Evolutionary conservation across 441 rosid genomes (phyloP).

Genomic region (Viola pubescens): DNA sequence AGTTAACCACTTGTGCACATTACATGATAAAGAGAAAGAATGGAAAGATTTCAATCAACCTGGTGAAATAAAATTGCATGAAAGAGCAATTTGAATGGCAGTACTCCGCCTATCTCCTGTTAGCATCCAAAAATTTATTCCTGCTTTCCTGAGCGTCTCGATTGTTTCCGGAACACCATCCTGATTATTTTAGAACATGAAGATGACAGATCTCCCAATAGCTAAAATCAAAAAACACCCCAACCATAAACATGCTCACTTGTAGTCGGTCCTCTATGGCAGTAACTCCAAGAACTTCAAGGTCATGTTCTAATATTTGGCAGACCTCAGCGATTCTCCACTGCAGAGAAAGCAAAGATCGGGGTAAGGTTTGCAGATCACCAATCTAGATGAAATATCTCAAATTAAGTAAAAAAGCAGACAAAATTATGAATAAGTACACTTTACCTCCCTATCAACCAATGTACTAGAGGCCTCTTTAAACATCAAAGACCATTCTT

Average conservation of each 20-base stretch:
- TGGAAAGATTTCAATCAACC: constrained; percentile 21
- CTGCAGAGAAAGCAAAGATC: constrained; percentile 39
- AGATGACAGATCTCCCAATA: constrained; percentile 1
- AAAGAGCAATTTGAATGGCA: constrained; percentile 74
- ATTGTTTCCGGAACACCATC: constrained; percentile 84
- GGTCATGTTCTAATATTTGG: constrained; percentile 81
- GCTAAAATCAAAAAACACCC: constrained; percentile 16
- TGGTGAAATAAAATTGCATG: constrained; percentile 60
- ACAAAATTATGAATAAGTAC: neutral
- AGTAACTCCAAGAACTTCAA: constrained; percentile 90
- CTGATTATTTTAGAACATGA: constrained; percentile 10
- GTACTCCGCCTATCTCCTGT: constrained; percentile 83
- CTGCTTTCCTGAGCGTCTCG: constrained; percentile 70
- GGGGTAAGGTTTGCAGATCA: constrained; percentile 14
- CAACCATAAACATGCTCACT: constrained; percentile 36
- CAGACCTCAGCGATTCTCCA: constrained; percentile 99
- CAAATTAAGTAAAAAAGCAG: constrained; percentile 5
- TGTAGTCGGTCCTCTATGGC: constrained; percentile 97
- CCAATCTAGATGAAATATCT: constrained; percentile 5
- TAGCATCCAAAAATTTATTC: constrained; percentile 78
- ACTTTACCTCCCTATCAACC: constrained; percentile 63
- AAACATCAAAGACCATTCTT: constrained; percentile 73
- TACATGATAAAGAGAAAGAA: neutral
- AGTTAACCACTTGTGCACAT: no score
- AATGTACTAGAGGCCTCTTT: constrained; percentile 78